Conservation (phyloP, 1,139 yeast species). For the Candida freyschussii region DNA sequence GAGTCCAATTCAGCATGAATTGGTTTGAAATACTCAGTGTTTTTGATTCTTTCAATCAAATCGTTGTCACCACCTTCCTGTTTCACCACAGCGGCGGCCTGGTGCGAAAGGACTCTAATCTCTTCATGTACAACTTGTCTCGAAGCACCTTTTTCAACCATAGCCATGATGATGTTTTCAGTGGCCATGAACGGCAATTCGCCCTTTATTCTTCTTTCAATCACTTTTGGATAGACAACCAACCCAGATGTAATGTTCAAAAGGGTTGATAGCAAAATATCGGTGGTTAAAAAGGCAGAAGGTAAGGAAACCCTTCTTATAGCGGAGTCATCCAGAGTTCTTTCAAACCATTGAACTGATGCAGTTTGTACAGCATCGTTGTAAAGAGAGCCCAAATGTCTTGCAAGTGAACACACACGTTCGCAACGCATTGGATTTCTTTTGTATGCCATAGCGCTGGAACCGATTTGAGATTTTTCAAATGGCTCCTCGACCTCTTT, state of each 20-base stretch:
- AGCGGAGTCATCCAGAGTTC: slow-evolving; percentile 97
- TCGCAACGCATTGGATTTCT: slow-evolving; percentile 99
- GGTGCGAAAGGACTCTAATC: slow-evolving; percentile 93
- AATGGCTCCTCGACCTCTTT: slow-evolving; percentile 98
- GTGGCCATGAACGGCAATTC: slow-evolving; percentile 99
- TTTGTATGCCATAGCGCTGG: slow-evolving; percentile 98
- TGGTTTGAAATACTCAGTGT: slow-evolving; percentile 81
- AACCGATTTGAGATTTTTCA: slow-evolving; percentile 96
- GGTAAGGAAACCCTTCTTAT: slow-evolving; percentile 97
- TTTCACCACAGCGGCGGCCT: slow-evolving; percentile 95
- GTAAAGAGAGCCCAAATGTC: slow-evolving; percentile 89
- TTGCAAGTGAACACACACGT: slow-evolving; percentile 94
- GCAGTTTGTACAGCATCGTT: slow-evolving; percentile 95
- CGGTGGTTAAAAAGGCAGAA: slow-evolving; percentile 94
- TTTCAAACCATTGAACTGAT: slow-evolving; percentile 98
- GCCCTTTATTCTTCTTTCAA: slow-evolving; percentile 89
- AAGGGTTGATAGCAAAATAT: slow-evolving; percentile 83
- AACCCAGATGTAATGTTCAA: slow-evolving; percentile 90
- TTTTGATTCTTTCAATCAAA: slow-evolving; percentile 81
- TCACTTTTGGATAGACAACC: slow-evolving; percentile 97
- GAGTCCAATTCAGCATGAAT: slow-evolving; percentile 78
- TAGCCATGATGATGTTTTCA: slow-evolving; percentile 98
- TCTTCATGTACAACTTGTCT: slow-evolving; percentile 99
- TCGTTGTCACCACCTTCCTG: slow-evolving; percentile 99
- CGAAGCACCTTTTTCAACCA: slow-evolving; percentile 96